phyloP scores from a whole-genome alignment of 768 basidiomycete species.

The Lentinula sp. region DNA sequence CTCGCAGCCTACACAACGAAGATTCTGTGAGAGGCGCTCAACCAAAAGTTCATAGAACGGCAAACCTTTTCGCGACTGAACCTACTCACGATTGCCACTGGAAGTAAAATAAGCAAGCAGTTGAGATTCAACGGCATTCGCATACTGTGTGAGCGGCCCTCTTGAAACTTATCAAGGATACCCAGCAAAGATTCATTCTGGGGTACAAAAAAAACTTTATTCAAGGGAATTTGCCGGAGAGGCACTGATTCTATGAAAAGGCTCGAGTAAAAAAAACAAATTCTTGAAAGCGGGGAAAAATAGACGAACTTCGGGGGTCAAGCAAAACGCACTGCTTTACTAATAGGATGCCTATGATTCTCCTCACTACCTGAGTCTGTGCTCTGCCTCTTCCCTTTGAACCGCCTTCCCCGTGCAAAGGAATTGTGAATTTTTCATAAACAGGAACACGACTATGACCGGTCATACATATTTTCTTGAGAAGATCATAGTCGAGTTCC shows the following conservation, averaged over 20 bases:
- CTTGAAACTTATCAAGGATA: constrained; percentile 85
- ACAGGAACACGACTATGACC: constrained; percentile 85
- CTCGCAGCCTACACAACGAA: constrained; percentile 46
- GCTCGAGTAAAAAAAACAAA: background rate
- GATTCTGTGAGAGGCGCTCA: background rate
- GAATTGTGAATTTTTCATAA: constrained; percentile 69
- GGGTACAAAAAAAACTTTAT: constrained; percentile 82
- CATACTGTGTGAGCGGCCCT: constrained; percentile 75
- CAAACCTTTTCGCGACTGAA: constrained; percentile 58
- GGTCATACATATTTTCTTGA: constrained; percentile 70
- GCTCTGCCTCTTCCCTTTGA: constrained; percentile 12
- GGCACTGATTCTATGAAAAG: constrained; percentile 63
- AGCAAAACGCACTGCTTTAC: constrained; percentile 88
- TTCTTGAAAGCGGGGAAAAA: background rate
- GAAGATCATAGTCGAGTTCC: constrained; percentile 71
- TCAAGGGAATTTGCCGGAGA: constrained; percentile 75
- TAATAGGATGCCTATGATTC: constrained; percentile 80
- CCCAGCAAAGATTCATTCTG: constrained; percentile 81
- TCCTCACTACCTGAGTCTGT: constrained; percentile 57
- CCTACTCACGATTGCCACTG: constrained; percentile 80
- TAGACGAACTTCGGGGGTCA: constrained; percentile 67
- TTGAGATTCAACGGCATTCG: background rate
- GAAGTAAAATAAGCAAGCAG: background rate
- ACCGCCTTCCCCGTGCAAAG: constrained; percentile 24
- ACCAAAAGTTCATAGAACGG: background rate